Conservation (phyloP, 139 green algal genomes). For the Picochlorum sp. region DNA sequence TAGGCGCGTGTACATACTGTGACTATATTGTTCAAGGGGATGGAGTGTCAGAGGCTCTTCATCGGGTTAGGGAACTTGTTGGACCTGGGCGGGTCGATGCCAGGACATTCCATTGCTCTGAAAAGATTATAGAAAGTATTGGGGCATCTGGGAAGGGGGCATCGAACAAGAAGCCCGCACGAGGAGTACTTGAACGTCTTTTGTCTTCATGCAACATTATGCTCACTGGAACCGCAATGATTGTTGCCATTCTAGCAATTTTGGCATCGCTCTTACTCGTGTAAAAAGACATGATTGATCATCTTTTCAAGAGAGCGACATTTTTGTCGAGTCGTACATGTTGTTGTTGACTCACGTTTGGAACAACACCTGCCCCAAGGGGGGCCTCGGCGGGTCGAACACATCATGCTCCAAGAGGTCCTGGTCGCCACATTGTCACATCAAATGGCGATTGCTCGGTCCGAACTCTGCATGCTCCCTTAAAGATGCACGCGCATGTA, state of each 20-base stretch:
- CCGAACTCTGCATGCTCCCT: too few relatives aligned
- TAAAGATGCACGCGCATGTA: too few relatives aligned
- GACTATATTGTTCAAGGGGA: constrained; percentile 13
- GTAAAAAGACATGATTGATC: too few relatives aligned
- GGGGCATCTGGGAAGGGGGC: background rate
- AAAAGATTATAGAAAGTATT: background rate
- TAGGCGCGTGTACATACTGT: constrained; percentile 3
- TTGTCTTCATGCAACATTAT: background rate
- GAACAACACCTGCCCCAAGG: too few relatives aligned
- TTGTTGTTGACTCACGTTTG: too few relatives aligned
- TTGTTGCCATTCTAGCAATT: background rate
- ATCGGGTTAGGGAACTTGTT: constrained; percentile 8
- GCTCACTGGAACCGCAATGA: background rate
- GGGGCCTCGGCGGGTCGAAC: too few relatives aligned
- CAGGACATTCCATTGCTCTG: constrained; percentile 9
- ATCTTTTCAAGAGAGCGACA: too few relatives aligned
- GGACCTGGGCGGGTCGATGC: background rate
- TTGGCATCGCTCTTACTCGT: background rate
- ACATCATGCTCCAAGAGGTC: too few relatives aligned
- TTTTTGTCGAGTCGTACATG: too few relatives aligned
- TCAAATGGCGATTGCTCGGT: too few relatives aligned
- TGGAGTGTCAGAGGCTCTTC: background rate
- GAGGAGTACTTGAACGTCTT: background rate
- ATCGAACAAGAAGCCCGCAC: background rate
- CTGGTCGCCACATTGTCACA: too few relatives aligned